Evolutionary conservation across 176 grass and related monocot species (phyloP).

Genomic region (Aegilops bicornis): DNA sequence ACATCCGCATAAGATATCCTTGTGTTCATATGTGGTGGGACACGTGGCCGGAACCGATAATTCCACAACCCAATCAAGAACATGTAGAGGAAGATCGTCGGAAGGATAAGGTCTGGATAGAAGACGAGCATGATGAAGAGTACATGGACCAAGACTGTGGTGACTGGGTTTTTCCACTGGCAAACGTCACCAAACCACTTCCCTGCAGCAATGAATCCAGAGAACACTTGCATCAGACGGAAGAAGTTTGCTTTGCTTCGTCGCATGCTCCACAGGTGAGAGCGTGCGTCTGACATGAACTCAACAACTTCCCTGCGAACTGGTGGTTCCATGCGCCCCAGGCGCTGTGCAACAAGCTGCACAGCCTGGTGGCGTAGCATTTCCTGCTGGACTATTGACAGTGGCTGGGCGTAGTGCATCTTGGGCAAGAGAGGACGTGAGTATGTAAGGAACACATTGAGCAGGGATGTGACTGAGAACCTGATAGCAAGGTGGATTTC

Average conservation of each 20-base stretch:
- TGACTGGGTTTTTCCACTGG: slow-evolving; percentile 83
- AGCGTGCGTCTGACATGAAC: slow-evolving; percentile 79
- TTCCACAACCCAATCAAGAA: slow-evolving; percentile 86
- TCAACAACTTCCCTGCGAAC: slow-evolving; percentile 88
- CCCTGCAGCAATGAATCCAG: slow-evolving; percentile 61
- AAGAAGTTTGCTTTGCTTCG: slow-evolving; percentile 99
- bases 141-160: slow-evolving; percentile 71
- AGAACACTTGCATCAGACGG: slow-evolving; percentile 83
- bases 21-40: slow-evolving; percentile 86
- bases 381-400: slow-evolving; percentile 74
- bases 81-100: slow-evolving; percentile 86
- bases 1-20: slow-evolving; percentile 67
- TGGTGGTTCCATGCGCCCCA: slow-evolving; percentile 86
- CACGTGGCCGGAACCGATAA: slow-evolving; percentile 66
- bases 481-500: slow-evolving; percentile 87
- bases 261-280: slow-evolving; percentile 91
- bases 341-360: slow-evolving; percentile 54
- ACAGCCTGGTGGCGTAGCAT: slow-evolving; percentile 71
- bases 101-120: slow-evolving; percentile 91
- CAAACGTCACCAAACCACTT: slow-evolving; percentile 80
- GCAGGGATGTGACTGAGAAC: slow-evolving; percentile 73
- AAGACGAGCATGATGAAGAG: slow-evolving; percentile 80
- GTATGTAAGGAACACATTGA: slow-evolving; percentile 65
- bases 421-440: slow-evolving; percentile 78
- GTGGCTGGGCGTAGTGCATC: slow-evolving; percentile 80